A percentile compares a stretch with the other conserved stretches of the same genome.
phyloP scores from a whole-genome alignment of 177 flowering plant genomes.

The Tripterygium wilfordii region DNA sequence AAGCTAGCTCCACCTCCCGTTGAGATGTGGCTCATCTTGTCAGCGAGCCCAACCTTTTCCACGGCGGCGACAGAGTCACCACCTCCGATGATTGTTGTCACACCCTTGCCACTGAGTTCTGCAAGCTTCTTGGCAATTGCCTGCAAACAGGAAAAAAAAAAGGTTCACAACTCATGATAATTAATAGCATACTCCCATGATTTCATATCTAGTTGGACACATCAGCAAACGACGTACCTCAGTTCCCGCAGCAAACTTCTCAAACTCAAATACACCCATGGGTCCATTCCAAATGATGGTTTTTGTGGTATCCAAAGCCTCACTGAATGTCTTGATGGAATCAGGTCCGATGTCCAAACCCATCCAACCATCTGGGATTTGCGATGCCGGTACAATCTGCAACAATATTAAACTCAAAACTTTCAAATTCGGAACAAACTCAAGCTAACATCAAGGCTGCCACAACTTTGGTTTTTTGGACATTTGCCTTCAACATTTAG shows the following conservation, averaged over 20 bases:
- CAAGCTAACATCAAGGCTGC: no score
- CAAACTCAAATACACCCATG: conserved; percentile 93
- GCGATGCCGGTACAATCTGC: conserved; percentile 67
- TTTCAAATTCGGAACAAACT: conserved; percentile 2
- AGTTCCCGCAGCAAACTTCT: conserved; percentile 51
- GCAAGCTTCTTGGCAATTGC: conserved; percentile 76
- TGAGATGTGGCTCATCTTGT: conserved; percentile 90
- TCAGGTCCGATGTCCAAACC: conserved; percentile 88
- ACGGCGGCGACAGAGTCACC: conserved; percentile 96
- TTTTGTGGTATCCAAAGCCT: conserved; percentile 62
- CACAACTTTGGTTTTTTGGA: no score
- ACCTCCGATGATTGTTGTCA: conserved; percentile 84
- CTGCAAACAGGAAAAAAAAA: conserved; percentile 21
- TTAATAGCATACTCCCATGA: not conserved
- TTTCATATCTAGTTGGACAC: not conserved
- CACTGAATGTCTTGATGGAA: conserved; percentile 61
- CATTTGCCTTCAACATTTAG: no score
- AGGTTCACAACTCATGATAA: not conserved
- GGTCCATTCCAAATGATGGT: conserved; percentile 92
- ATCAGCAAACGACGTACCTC: conserved; percentile 15
- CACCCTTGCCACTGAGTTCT: conserved; percentile 74
- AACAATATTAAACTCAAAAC: conserved; percentile 7
- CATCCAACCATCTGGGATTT: conserved; percentile 90
- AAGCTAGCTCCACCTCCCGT: conserved; percentile 97
- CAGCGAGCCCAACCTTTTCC: conserved; percentile 80